These are phyloP conservation scores for Hylodesmum podocarpum DNA, from an alignment of 306 rosid genomes.

Conservation along the genomic window DNA sequence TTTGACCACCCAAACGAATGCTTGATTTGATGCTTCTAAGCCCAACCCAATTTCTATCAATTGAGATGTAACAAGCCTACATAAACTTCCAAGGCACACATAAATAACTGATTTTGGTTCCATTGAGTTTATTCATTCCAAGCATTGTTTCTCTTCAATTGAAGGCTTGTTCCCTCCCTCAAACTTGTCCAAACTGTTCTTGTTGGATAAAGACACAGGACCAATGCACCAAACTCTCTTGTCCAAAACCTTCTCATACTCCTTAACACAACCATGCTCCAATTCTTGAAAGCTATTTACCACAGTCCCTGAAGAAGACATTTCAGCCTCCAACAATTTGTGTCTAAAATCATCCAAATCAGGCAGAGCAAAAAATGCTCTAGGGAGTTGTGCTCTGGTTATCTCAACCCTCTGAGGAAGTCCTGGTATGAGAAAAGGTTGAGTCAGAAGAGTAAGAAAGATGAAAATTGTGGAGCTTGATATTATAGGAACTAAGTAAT, in stretches of 20 bases:
- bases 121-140: slow-evolving; percentile 49
- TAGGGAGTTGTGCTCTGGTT: slow-evolving; percentile 59
- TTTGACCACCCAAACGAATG: slow-evolving; percentile 61
- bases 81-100: slow-evolving; percentile 60
- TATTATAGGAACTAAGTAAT: slow-evolving; percentile 45
- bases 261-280: slow-evolving; percentile 33
- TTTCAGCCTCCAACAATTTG: slow-evolving; percentile 48
- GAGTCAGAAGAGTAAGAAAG: slow-evolving; percentile 36
- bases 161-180: slow-evolving; percentile 52
- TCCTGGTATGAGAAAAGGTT: slow-evolving; percentile 56
- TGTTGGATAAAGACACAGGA: slow-evolving; percentile 50
- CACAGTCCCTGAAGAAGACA: slow-evolving; percentile 44
- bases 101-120: slow-evolving; percentile 48
- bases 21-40: slow-evolving; percentile 49
- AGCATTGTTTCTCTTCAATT: slow-evolving; percentile 27
- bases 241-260: slow-evolving; percentile 23
- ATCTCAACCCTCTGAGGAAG: slow-evolving; percentile 45
- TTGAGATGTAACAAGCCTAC: slow-evolving; percentile 47
- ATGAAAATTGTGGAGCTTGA: slow-evolving; percentile 42
- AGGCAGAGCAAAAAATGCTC: slow-evolving; percentile 45
- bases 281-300: slow-evolving; percentile 54
- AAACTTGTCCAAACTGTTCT: slow-evolving; percentile 37
- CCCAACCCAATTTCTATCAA: slow-evolving; percentile 49
- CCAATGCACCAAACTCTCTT: slow-evolving; percentile 65
- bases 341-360: slow-evolving; percentile 48